These are phyloP conservation scores for Hyphodiscus hymeniophilus DNA, from an alignment of 495 filamentous ascomycete genomes.

Conservation along the genomic window DNA sequence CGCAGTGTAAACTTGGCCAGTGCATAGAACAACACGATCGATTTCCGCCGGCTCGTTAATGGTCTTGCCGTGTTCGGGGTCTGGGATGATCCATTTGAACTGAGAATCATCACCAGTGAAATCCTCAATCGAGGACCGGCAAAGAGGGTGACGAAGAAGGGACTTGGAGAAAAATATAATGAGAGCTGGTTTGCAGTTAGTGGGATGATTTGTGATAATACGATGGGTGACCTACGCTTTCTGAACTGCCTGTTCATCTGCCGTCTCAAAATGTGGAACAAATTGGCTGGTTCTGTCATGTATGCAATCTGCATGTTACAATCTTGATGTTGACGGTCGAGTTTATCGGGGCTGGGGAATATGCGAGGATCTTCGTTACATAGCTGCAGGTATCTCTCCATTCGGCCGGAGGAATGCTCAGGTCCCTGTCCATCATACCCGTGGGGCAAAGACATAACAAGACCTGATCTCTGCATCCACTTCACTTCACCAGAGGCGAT, in stretches of 20 bases:
- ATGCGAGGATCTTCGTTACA: constrained; percentile 96
- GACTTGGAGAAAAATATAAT: constrained; percentile 97
- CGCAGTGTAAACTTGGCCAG: constrained; percentile 87
- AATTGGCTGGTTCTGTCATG: constrained; percentile 85
- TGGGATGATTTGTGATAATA: neutral
- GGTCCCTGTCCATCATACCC: constrained; percentile 98
- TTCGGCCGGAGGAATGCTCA: constrained; percentile 94
- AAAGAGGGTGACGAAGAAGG: constrained; percentile 84
- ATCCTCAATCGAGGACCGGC: constrained; percentile 79
- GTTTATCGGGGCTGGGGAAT: constrained; percentile 78
- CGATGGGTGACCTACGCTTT: constrained; percentile 63
- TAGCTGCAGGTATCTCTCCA: constrained; percentile 95
- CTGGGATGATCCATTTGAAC: constrained; percentile 93
- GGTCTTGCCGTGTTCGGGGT: constrained; percentile 66
- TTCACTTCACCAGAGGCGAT: constrained; percentile 95
- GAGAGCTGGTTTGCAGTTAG: constrained; percentile 49
- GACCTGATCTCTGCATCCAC: constrained; percentile 94
- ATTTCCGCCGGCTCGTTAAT: constrained; percentile 80
- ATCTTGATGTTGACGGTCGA: constrained; percentile 97
- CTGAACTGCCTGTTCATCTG: constrained; percentile 99
- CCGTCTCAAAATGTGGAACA: constrained; percentile 92
- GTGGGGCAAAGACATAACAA: constrained; percentile 91
- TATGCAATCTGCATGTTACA: constrained; percentile 98
- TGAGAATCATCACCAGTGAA: constrained; percentile 82
- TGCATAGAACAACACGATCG: constrained; percentile 87